phyloP scores from a whole-genome alignment of 202 grass and related monocot species.

The Schoenoplectus tabernaemontani region DNA sequence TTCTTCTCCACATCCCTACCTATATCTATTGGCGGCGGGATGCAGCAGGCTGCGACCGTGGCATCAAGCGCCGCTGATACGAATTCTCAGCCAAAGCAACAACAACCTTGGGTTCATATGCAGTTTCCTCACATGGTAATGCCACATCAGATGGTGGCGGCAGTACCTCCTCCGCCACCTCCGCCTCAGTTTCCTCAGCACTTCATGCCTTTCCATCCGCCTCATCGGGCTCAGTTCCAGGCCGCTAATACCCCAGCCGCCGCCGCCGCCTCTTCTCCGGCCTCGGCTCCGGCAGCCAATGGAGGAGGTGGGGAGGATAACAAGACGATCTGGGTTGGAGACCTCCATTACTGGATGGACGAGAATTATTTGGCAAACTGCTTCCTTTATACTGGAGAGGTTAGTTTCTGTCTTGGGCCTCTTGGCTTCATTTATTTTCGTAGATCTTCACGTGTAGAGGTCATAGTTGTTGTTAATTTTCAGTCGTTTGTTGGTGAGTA shows the following conservation, averaged over 20 bases:
- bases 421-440: neutral
- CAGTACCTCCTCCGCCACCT: constrained; percentile 26
- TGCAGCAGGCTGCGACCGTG: constrained; percentile 41
- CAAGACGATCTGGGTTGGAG: constrained; percentile 94
- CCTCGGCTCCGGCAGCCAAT: neutral
- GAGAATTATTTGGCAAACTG: constrained; percentile 75
- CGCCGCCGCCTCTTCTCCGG: constrained; percentile 27
- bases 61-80: constrained; percentile 27
- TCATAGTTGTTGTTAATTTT: neutral
- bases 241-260: neutral
- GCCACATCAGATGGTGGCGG: constrained; percentile 60
- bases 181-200: constrained; percentile 72
- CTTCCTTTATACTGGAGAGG: constrained; percentile 87
- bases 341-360: constrained; percentile 96
- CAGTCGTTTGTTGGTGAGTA: neutral
- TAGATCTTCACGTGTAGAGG: neutral
- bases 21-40: constrained; percentile 22
- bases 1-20: neutral
- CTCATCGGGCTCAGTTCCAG: constrained; percentile 25
- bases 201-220: constrained; percentile 64
- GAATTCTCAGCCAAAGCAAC: constrained; percentile 18
- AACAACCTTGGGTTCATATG: constrained; percentile 76
- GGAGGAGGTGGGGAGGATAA: constrained; percentile 62
- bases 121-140: constrained; percentile 72
- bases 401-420: constrained; percentile 11